Evolutionary conservation across 305 asterid species (phyloP).

Genomic region (Fraxinus ornus): DNA sequence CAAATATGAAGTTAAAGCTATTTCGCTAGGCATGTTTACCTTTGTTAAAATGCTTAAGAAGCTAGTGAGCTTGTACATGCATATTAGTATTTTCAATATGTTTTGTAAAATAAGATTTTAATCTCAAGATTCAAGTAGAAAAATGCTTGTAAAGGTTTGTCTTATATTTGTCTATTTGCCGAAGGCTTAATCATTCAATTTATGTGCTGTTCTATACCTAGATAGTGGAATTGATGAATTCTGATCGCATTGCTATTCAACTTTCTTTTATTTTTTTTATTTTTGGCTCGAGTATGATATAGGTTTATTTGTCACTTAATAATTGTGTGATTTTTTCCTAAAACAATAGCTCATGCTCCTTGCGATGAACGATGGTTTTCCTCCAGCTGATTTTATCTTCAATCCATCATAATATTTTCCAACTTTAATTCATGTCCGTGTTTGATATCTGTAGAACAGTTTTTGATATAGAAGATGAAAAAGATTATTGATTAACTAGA

Average conservation of each 20-base stretch:
- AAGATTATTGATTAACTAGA: background rate
- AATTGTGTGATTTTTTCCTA: background rate
- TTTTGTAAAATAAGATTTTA: background rate
- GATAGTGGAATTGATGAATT: background rate
- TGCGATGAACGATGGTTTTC: background rate
- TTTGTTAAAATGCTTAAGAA: background rate
- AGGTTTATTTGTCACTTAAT: background rate
- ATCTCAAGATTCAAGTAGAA: background rate
- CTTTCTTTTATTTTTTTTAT: background rate
- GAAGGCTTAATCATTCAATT: background rate
- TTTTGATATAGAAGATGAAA: background rate
- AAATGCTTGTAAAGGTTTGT: background rate
- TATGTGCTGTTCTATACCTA: background rate
- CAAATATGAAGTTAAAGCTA: conserved; percentile 13
- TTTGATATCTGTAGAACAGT: background rate
- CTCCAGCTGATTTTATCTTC: background rate
- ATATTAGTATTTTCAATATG: background rate
- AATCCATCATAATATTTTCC: background rate
- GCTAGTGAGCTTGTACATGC: conserved; percentile 3
- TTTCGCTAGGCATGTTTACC: background rate
- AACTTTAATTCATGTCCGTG: background rate
- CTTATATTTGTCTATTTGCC: background rate
- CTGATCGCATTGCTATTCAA: background rate
- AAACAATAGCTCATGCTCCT: background rate
- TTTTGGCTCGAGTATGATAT: background rate